These are phyloP conservation scores for Narthecium ossifragum DNA, from an alignment of 106 monocot genomes.

Conservation along the genomic window DNA sequence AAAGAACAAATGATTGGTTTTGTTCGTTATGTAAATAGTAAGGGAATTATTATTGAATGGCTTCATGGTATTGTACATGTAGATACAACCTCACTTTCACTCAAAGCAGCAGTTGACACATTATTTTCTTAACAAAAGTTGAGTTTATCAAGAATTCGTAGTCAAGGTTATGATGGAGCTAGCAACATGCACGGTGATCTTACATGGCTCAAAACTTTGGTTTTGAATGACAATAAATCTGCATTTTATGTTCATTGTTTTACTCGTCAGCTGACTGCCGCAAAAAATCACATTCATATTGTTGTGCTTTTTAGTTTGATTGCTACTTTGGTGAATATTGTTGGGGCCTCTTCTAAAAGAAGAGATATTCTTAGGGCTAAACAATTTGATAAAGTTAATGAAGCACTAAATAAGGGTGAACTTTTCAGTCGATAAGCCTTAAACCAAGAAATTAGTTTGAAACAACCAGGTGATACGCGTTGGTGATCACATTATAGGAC, in stretches of 20 bases:
- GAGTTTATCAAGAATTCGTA: neutral
- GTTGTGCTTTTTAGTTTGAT: neutral
- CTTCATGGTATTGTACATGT: no score
- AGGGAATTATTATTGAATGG: neutral
- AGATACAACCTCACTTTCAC: no score
- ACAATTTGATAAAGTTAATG: neutral
- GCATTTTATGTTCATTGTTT: no score
- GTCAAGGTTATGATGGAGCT: conserved; percentile 1
- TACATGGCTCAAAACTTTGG: neutral
- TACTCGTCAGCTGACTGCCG: neutral
- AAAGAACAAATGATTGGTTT: conserved; percentile 17
- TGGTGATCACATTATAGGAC: neutral
- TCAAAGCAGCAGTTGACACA: neutral
- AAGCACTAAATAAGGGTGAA: neutral
- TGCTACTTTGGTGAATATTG: no score
- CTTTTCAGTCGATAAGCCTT: no score
- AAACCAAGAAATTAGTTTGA: no score
- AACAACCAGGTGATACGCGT: neutral
- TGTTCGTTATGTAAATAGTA: conserved; percentile 7
- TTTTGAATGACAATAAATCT: no score
- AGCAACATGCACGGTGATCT: neutral
- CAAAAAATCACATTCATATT: neutral
- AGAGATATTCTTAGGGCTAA: neutral
- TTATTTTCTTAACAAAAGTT: neutral
- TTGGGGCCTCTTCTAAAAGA: no score